Evolutionary conservation across 108 stramenopile species (phyloP), one percentile per base, ranked within the genome.

Genomic region (Aurantiochytrium sp.): DNA sequence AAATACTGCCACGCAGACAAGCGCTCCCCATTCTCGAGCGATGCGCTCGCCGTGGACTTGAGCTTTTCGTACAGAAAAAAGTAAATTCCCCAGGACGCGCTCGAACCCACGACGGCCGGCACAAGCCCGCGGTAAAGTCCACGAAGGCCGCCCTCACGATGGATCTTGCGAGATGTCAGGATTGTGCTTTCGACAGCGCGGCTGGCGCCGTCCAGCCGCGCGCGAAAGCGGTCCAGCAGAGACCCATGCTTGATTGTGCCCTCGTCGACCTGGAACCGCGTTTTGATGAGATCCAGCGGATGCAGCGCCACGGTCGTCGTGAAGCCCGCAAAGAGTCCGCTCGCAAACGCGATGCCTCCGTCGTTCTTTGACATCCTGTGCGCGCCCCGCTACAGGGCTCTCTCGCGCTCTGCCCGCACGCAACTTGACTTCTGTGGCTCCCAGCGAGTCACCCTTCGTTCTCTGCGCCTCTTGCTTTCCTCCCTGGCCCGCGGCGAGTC

Each of bases 31-130:
- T 93, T 91, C 10, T 64, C 60, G 44, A 43, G 51, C 19, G 89
- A 47, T 4, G 43, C 42, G 43, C 55, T 45, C 25, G 25, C 44
- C 21, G 10, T 58, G 73, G 16, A 73, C 93, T 99, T 98, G 25
- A 95, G 89, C 18, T 90, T 93, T 93, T 99, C 98, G 89, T 99
- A 99, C 43, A 98, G 92, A 88, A 94, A 98, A 89, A 99, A 99
- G 87, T 97, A 99, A 43, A 98, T 97, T 23, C 99, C 99, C 99
- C 99, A 99, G 21, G 96, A 95, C 25, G 96, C 92, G 5, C 97
- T 95, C 23, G 96, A 95, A 16, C 97, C 99, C 29, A 98, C 90
- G 47, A 99, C 58, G 4, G 98, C 98, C 25, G 98, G 98, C 5
- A 92, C 91, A 76, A 98, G 87, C 12, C 99, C 99, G 60, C 94